phyloP scores from a whole-genome alignment of 2,329 filamentous ascomycete species.

The Colletotrichum shisoi region DNA sequence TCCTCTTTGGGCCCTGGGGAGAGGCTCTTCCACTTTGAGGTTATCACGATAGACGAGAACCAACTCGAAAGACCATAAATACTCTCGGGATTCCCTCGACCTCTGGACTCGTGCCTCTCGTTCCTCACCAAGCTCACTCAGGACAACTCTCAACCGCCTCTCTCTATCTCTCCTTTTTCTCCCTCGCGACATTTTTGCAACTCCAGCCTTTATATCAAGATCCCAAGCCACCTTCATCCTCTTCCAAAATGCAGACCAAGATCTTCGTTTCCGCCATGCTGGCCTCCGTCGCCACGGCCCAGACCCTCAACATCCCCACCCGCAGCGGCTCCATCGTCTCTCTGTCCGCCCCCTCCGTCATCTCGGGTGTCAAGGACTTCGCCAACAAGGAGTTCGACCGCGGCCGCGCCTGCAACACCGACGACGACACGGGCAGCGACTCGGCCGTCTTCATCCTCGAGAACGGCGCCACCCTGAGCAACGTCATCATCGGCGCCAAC shows the following conservation, averaged over 20 bases:
- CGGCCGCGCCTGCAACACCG: constrained; percentile 39
- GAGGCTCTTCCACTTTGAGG: not conserved
- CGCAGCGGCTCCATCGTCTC: constrained; percentile 41
- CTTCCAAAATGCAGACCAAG: constrained; percentile 30
- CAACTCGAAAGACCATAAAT: constrained; percentile 19
- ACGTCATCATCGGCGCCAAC: constrained; percentile 62
- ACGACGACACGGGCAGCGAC: constrained; percentile 40
- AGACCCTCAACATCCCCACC: constrained; percentile 42
- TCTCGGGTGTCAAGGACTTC: constrained; percentile 40
- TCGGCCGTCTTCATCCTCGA: constrained; percentile 61
- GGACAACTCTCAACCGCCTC: not conserved
- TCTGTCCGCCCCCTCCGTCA: constrained; percentile 39
- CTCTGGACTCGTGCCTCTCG: not conserved
- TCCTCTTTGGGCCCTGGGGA: not conserved
- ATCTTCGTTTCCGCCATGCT: constrained; percentile 31
- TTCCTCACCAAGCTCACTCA: constrained; percentile 23
- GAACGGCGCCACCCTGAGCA: constrained; percentile 59
- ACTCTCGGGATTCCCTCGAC: not conserved
- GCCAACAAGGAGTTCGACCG: constrained; percentile 42
- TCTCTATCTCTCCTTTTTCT: too few species aligned
- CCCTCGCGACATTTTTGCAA: not conserved
- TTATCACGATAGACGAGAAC: constrained; percentile 6
- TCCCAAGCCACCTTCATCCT: not conserved
- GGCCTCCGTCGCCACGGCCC: constrained; percentile 38
- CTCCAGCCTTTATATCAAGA: not conserved